Evolutionary conservation across 2,329 filamentous ascomycete species (phyloP).

Genomic region (Botrytis squamosa): DNA sequence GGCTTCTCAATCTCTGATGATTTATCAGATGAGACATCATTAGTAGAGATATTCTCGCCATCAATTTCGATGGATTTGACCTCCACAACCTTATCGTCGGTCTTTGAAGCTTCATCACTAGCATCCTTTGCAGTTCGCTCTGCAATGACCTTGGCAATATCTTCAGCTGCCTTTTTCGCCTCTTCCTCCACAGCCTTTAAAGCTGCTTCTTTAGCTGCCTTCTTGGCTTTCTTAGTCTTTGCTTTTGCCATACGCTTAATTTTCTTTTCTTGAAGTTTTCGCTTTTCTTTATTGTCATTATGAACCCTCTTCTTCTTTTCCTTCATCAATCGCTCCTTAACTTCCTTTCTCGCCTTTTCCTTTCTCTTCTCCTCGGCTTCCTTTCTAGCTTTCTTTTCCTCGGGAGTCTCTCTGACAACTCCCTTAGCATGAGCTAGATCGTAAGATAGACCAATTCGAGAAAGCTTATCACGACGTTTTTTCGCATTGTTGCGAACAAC

Average conservation of each 20-base stretch:
- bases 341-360: constrained; percentile 41
- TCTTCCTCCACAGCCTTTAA: constrained; percentile 25
- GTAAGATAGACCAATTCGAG: constrained; percentile 58
- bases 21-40: background rate
- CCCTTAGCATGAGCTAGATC: constrained; percentile 62
- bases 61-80: background rate
- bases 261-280: constrained; percentile 20
- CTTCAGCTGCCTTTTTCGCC: constrained; percentile 6
- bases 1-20: background rate
- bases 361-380: constrained; percentile 46
- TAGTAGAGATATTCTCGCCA: constrained; percentile 8
- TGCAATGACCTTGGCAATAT: background rate
- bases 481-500: constrained; percentile 44
- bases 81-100: constrained; percentile 8
- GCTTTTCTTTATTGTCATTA: constrained; percentile 25
- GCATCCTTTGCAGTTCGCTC: constrained; percentile 6
- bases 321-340: constrained; percentile 41
- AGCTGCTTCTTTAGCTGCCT: constrained; percentile 20
- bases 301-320: constrained; percentile 35
- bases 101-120: constrained; percentile 7
- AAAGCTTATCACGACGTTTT: constrained; percentile 52
- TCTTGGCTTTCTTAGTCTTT: constrained; percentile 25
- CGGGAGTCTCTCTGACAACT: constrained; percentile 46
- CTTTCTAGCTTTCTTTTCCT: constrained; percentile 46
- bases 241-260: constrained; percentile 24